A percentile compares a stretch with the other conserved stretches of the same genome.
phyloP scores from a whole-genome alignment of 202 grass and related monocot species.

The Carex sylvatica region DNA sequence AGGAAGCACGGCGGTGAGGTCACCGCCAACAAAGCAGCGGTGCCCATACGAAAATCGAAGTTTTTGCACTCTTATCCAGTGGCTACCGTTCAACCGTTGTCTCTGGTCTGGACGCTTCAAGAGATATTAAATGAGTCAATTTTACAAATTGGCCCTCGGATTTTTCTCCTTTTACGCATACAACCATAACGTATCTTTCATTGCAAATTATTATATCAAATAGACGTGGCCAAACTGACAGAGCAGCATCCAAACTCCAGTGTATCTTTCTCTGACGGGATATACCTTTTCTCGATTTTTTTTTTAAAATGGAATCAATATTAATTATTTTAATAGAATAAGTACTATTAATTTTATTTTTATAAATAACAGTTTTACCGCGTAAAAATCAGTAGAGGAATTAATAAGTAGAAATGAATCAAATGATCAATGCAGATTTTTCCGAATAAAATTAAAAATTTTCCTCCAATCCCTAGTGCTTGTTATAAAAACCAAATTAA shows the following conservation, averaged over 20 bases:
- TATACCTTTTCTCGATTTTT: neutral
- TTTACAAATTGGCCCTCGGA: neutral
- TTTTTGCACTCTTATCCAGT: constrained; percentile 7
- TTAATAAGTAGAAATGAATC: too few species aligned
- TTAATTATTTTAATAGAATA: too few species aligned
- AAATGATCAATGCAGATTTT: too few species aligned
- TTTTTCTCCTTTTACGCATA: neutral
- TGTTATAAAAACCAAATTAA: too few species aligned
- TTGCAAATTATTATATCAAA: neutral
- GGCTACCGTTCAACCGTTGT: neutral
- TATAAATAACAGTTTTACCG: too few species aligned
- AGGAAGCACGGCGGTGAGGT: constrained; percentile 11
- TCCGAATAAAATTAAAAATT: too few species aligned
- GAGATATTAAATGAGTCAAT: neutral
- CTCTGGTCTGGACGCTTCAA: neutral
- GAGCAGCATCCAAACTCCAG: neutral
- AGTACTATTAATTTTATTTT: too few species aligned
- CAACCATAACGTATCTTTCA: neutral
- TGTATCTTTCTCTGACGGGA: neutral
- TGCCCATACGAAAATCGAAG: constrained; percentile 3
- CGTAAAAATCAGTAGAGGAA: too few species aligned
- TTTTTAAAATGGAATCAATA: too few species aligned
- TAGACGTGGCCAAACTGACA: neutral
- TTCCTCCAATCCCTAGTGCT: too few species aligned
- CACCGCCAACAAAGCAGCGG: constrained; percentile 25